Conservation (phyloP, 2,329 filamentous ascomycete genomes). For the Nigrospora osmanthi region DNA sequence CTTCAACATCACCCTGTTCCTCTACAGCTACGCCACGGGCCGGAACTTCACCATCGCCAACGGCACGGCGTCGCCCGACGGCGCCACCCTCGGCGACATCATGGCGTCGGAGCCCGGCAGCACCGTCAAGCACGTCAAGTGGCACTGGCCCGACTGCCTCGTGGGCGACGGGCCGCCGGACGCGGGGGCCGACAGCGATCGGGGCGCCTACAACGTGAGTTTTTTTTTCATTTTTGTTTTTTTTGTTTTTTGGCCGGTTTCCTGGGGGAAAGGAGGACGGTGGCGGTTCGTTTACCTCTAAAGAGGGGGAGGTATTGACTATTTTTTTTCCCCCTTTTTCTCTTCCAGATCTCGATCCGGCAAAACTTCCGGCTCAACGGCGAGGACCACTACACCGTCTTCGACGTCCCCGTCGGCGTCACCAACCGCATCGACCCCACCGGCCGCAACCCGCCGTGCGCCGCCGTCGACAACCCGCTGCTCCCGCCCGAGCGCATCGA, state of each 20-base stretch:
- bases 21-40: constrained; percentile 54
- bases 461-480: constrained; percentile 42
- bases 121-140: constrained; percentile 68
- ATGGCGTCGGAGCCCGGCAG: constrained; percentile 56
- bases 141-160: constrained; percentile 63
- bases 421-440: constrained; percentile 52
- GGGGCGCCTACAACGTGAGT: constrained; percentile 56
- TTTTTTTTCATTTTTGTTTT: too few species aligned
- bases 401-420: constrained; percentile 61
- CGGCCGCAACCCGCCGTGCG: constrained; percentile 37
- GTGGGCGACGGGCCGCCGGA: constrained; percentile 48
- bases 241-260: too few species aligned
- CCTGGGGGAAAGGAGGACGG: too few species aligned
- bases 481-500: constrained; percentile 37
- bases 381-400: constrained; percentile 59
- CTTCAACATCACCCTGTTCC: constrained; percentile 58
- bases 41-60: constrained; percentile 64
- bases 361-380: constrained; percentile 62
- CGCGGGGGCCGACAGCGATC: constrained; percentile 33
- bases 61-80: constrained; percentile 42
- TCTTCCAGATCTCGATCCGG: constrained; percentile 55
- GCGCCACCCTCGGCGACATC: constrained; percentile 52
- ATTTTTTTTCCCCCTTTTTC: too few species aligned
- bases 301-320: too few species aligned
- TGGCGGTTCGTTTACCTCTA: too few species aligned